Conservation (phyloP, 2,329 filamentous ascomycete genomes). For the Neocucurbitaria cava region DNA sequence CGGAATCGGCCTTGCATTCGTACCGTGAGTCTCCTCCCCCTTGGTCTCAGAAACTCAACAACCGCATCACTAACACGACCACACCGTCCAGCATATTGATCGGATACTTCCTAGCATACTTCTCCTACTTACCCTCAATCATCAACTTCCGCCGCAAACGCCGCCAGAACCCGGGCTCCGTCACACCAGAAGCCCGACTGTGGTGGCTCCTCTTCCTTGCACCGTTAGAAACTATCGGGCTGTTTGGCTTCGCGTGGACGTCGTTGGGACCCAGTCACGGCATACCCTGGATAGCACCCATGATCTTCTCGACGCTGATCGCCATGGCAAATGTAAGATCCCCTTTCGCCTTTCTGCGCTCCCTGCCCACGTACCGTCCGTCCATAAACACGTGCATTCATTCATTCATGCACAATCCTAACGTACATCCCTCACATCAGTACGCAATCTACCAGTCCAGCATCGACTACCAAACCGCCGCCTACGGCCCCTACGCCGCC, state of each 20-base stretch:
- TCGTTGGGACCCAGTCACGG: conserved; percentile 62
- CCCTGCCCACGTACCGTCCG: no score
- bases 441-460: conserved; percentile 78
- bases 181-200: conserved; percentile 70
- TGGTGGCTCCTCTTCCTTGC: conserved; percentile 70
- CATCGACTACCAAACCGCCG: conserved; percentile 78
- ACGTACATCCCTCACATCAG: no score
- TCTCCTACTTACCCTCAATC: conserved; percentile 65
- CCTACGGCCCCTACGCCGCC: conserved; percentile 75
- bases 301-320: conserved; percentile 70
- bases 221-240: conserved; percentile 68
- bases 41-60: no score
- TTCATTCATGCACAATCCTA: no score
- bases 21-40: conserved; percentile 59
- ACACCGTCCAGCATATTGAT: conserved; percentile 58
- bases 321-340: conserved; percentile 68
- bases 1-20: conserved; percentile 66
- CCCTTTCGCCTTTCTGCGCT: no score
- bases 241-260: conserved; percentile 75
- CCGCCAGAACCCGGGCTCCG: conserved; percentile 57
- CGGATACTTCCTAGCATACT: conserved; percentile 69
- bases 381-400: no score
- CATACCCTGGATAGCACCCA: conserved; percentile 72
- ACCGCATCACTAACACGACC: neutral
- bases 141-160: conserved; percentile 55